Base-by-base conservation (phyloP, 257 asterid species). In the Coffea canephora region DNA sequence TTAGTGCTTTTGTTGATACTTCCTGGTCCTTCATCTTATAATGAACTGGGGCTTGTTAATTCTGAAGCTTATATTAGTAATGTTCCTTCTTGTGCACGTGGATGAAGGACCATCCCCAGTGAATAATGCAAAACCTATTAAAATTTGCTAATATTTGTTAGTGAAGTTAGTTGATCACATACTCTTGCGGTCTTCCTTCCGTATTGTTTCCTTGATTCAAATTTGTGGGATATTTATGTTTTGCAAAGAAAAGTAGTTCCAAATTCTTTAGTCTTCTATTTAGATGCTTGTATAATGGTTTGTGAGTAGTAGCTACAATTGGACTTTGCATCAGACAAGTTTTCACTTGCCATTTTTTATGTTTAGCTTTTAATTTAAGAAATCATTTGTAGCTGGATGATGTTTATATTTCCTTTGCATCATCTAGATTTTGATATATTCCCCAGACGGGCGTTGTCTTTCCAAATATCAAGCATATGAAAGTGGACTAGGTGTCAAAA, bases 391-490 rank as follows among this genome's bases (percentile, higher is more conserved):
- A 73, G 25, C 79, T 57, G 50, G 54, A 59, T 54, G 65, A 50
- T 79, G 76, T 55, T 82, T 85, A 65, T 71, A 59, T 72, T 43
- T 73, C 52, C 8, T 73, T 82, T 76, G 75, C 25, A 82, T 82
- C 69, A 79, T 79, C 77, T 88, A 96, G 99, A 92, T 96, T 84
- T 90, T 96, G 74, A 85, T 94, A 82, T 95, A 95, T 87, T 96
- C 98, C 77, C 97, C 97, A 59, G 99, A 96, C 79, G 99, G 99
- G 34, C 91, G 99, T 48, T 96, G 99, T 83, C 91, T 96, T 71
- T 89, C 97, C 11, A 96, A 92, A 86, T 96, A 92, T 89, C 97
- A 93, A 91, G 99, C 99, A 43, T 94, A 94, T 75, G 99, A 96
- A 88, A 91, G 98, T 81, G 98, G 98, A 78, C 85, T 96, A 65